Percentiles rank a stretch among this genome's conserved stretches.
These are phyloP conservation scores for Skeletonema menzelii DNA, from an alignment of 108 stramenopile species.

Conservation along the genomic window DNA sequence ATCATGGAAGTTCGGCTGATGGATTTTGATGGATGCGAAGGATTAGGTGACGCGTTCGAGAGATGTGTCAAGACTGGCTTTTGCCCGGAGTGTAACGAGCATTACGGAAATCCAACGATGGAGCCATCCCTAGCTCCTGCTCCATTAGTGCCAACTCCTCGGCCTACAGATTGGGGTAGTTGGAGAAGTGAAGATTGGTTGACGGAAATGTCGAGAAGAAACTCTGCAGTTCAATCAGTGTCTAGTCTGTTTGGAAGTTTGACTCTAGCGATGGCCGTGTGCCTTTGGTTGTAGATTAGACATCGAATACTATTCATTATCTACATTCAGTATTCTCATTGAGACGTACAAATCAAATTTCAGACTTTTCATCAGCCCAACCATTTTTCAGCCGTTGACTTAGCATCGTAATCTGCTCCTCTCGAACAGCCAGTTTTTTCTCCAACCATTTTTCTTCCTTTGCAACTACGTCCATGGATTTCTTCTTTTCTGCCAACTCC, in stretches of 20 bases:
- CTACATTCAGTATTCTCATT: background rate
- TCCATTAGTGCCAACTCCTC: constrained; percentile 6
- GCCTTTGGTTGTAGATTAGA: background rate
- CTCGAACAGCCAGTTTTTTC: constrained; percentile 57
- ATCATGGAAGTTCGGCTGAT: constrained; percentile 32
- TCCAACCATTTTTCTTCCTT: constrained; percentile 72
- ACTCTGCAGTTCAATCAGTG: background rate
- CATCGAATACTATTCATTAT: background rate
- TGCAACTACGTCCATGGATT: constrained; percentile 49
- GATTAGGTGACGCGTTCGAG: constrained; percentile 23
- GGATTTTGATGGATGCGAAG: constrained; percentile 38
- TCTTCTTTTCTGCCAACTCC: constrained; percentile 64
- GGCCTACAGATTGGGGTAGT: constrained; percentile 4
- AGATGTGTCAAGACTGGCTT: constrained; percentile 20
- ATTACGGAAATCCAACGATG: constrained; percentile 11
- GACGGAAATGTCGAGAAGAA: background rate
- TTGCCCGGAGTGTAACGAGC: constrained; percentile 43
- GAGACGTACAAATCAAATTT: constrained; percentile 7
- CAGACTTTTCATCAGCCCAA: constrained; percentile 73
- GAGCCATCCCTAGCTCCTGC: constrained; percentile 22
- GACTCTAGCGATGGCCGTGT: background rate
- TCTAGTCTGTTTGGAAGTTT: background rate
- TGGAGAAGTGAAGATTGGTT: constrained; percentile 2
- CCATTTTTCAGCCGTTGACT: constrained; percentile 60
- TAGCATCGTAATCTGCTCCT: constrained; percentile 61